A percentile compares a stretch with the other conserved stretches of the same genome.
Evolutionary conservation across 2,329 filamentous ascomycete genomes (phyloP).

Genomic region (Trichophyton mentagrophytes): DNA sequence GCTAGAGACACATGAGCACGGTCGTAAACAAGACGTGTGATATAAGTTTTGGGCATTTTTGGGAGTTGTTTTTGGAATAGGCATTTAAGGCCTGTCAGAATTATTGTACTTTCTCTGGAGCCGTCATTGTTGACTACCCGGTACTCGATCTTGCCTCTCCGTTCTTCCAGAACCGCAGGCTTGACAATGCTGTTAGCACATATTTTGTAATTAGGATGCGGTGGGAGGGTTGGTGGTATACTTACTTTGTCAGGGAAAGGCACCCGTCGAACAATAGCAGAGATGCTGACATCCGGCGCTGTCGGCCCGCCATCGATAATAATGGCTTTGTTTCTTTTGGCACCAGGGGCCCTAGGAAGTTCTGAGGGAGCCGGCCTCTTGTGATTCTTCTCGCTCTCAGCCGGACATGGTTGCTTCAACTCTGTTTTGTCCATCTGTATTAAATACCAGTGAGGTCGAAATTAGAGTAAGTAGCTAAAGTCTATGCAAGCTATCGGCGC

Average conservation of each 20-base stretch:
- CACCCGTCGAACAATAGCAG: too few relatives aligned
- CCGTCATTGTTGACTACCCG: constrained; percentile 96
- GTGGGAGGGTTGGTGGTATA: too few relatives aligned
- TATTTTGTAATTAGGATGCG: background rate
- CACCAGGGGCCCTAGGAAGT: too few relatives aligned
- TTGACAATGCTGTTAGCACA: constrained; percentile 24
- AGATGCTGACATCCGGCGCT: too few relatives aligned
- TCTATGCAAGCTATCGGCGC: too few relatives aligned
- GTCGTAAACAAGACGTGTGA: constrained; percentile 92
- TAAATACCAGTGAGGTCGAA: background rate
- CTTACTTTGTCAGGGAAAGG: too few relatives aligned
- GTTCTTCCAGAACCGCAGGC: constrained; percentile 86
- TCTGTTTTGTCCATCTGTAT: background rate
- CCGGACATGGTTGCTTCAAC: background rate
- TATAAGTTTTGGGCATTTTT: constrained; percentile 99
- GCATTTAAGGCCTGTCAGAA: constrained; percentile 88
- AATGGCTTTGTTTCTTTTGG: too few relatives aligned
- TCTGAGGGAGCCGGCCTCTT: too few relatives aligned
- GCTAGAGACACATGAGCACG: constrained; percentile 91
- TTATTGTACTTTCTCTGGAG: constrained; percentile 74
- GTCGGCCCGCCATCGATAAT: too few relatives aligned
- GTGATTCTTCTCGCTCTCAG: too few relatives aligned
- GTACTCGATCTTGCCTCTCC: constrained; percentile 89
- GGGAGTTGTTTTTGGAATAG: constrained; percentile 98
- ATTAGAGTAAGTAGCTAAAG: too few relatives aligned